phyloP scores from a whole-genome alignment of 2,329 filamentous ascomycete genomes.

The Botrytis cinerea region DNA sequence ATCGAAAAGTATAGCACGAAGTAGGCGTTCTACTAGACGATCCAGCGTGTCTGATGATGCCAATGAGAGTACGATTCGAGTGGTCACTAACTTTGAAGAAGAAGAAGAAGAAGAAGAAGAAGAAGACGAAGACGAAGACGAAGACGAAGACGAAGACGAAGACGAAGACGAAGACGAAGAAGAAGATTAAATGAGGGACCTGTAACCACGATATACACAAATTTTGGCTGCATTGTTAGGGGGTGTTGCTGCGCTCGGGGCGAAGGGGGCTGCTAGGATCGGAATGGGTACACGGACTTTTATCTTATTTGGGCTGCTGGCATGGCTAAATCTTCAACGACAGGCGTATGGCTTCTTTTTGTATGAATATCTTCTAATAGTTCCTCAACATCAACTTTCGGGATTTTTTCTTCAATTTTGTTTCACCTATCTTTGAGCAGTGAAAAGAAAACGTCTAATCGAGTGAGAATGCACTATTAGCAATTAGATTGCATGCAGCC shows the following conservation, averaged over 20 bases:
- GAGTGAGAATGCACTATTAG: background rate
- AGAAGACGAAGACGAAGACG: conserved; percentile 22
- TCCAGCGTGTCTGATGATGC: conserved; percentile 21
- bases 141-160: conserved; percentile 20
- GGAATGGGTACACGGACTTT: conserved; percentile 23
- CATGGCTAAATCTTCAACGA: conserved; percentile 35
- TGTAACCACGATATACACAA: conserved; percentile 7
- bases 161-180: conserved; percentile 23
- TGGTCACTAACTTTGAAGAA: conserved; percentile 28
- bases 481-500: background rate
- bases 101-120: conserved; percentile 17
- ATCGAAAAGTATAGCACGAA: conserved; percentile 29
- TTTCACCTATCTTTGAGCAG: background rate
- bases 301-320: conserved; percentile 27
- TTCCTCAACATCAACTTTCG: conserved; percentile 24
- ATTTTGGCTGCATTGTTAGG: conserved; percentile 19
- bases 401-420: conserved; percentile 6
- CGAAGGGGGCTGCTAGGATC: conserved; percentile 25
- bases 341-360: conserved; percentile 27
- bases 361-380: conserved; percentile 36
- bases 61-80: conserved; percentile 32
- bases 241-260: background rate
- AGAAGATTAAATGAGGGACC: conserved; percentile 7
- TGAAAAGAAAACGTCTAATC: conserved; percentile 2
- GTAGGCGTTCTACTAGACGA: conserved; percentile 26